Evolutionary conservation across 2,329 filamentous ascomycete genomes (phyloP).

Genomic region (Fusarium subtropicale): DNA sequence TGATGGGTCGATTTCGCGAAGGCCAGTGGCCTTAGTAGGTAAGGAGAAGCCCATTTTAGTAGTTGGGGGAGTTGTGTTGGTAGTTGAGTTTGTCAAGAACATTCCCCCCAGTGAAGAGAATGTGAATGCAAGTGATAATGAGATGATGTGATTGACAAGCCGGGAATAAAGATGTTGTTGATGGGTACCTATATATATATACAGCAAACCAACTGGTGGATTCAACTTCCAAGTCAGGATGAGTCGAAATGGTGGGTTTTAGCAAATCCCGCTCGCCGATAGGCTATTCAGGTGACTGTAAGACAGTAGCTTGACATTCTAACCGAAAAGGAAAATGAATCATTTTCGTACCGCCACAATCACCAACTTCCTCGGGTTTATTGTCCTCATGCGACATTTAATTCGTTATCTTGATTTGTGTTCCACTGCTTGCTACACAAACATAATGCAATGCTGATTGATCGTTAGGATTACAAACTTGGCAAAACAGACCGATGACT

Average conservation of each 20-base stretch:
- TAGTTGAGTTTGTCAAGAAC: background rate
- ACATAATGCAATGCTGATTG: too few species aligned
- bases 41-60: too few species aligned
- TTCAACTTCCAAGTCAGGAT: background rate
- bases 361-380: too few species aligned
- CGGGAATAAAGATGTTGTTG: background rate
- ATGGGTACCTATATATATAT: background rate
- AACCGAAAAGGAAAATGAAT: background rate
- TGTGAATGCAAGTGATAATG: background rate
- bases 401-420: background rate
- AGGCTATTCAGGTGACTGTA: background rate
- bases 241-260: background rate
- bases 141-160: background rate
- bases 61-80: background rate
- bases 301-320: background rate
- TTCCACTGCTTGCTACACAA: too few species aligned
- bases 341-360: background rate
- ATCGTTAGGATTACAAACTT: too few species aligned
- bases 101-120: background rate
- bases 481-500: too few species aligned
- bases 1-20: slow-evolving; percentile 7
- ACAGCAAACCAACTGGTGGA: background rate
- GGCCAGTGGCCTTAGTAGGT: slow-evolving; percentile 11
- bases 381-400: background rate
- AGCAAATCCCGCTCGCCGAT: background rate